Conservation (phyloP, 768 basidiomycete species). For the Termitomyces sp. region DNA sequence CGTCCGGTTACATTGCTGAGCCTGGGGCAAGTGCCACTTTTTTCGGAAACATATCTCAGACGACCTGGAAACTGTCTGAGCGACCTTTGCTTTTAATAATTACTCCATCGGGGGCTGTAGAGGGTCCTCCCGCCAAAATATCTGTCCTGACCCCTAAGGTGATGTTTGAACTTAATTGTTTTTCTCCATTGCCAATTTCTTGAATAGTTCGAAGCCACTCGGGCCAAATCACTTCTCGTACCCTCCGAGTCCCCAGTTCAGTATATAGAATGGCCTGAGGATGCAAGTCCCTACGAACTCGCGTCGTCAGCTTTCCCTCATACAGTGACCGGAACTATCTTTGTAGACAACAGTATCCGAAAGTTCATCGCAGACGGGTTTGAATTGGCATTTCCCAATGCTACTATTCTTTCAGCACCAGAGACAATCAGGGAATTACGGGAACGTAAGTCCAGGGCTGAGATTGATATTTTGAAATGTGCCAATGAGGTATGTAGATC, state of each 20-base stretch:
- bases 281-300: constrained; percentile 58
- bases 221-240: constrained; percentile 57
- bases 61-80: constrained; percentile 70
- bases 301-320: constrained; percentile 25
- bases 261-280: constrained; percentile 63
- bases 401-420: constrained; percentile 44
- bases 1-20: constrained; percentile 72
- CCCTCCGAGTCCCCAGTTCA: constrained; percentile 33
- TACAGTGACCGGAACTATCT: constrained; percentile 31
- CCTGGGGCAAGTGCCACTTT: constrained; percentile 68
- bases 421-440: constrained; percentile 52
- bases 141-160: constrained; percentile 64
- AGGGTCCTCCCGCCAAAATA: constrained; percentile 35
- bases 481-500: constrained; percentile 61
- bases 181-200: not conserved
- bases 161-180: not conserved
- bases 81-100: constrained; percentile 71
- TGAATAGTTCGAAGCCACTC: constrained; percentile 57
- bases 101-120: constrained; percentile 30
- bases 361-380: constrained; percentile 66
- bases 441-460: constrained; percentile 69
- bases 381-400: constrained; percentile 31
- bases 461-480: constrained; percentile 68
- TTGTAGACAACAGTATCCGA: constrained; percentile 55
- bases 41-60: constrained; percentile 63